These are phyloP conservation scores for Botrytis galanthina DNA, from an alignment of 2,329 filamentous ascomycete genomes.

Conservation along the genomic window DNA sequence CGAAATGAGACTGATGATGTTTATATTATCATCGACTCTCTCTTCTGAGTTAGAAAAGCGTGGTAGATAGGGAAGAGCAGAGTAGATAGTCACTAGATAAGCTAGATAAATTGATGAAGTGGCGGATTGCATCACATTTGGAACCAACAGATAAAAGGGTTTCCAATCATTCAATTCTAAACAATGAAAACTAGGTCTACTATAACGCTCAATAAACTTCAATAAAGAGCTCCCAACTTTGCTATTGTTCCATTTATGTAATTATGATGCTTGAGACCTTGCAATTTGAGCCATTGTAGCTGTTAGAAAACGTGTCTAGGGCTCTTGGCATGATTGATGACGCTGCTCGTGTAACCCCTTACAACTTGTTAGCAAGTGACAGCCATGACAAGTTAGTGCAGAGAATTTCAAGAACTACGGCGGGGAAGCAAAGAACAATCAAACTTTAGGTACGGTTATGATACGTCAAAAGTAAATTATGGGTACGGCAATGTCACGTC, in stretches of 20 bases:
- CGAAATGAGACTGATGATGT: not conserved
- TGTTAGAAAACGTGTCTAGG: not conserved
- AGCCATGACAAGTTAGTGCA: not conserved
- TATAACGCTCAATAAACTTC: rapidly evolving
- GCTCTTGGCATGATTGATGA: not conserved
- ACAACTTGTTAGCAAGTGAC: not conserved
- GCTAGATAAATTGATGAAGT: not conserved
- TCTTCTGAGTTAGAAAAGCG: not conserved
- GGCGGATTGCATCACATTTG: not conserved
- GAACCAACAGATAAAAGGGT: not conserved
- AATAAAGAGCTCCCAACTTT: not conserved
- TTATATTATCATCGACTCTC: not conserved
- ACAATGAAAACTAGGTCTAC: not conserved
- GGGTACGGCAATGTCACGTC: not conserved
- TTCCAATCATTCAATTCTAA: not conserved
- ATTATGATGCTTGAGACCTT: not conserved
- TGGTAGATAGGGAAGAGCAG: rapidly evolving
- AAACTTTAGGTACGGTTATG: not conserved
- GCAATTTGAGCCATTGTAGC: not conserved
- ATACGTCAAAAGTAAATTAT: not conserved
- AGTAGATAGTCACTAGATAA: not conserved
- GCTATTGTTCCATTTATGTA: rapidly evolving
- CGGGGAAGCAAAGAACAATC: rapidly evolving
- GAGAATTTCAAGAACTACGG: not conserved
- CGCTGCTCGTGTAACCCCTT: not conserved